phyloP scores from a whole-genome alignment of 2,329 filamentous ascomycete genomes.

The Xylaria sp. region DNA sequence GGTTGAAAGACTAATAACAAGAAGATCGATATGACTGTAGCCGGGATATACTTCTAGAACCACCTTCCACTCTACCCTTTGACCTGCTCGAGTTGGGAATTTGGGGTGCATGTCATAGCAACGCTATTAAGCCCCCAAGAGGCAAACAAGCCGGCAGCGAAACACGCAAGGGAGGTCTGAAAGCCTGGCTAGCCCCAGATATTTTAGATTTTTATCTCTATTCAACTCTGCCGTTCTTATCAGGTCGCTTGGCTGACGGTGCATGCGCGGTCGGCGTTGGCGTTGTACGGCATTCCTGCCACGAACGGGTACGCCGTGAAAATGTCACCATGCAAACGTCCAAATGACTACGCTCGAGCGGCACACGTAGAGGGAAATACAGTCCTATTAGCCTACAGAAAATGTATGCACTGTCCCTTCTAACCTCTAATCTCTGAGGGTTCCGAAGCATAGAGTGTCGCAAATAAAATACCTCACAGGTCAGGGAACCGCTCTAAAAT shows the following conservation, averaged over 20 bases:
- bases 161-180: slow-evolving; percentile 11
- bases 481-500: slow-evolving; percentile 46
- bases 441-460: not conserved
- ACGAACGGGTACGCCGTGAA: not conserved
- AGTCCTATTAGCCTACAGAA: not conserved
- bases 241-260: slow-evolving; percentile 3
- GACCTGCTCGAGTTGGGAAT: not conserved
- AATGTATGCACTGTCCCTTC: not conserved
- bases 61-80: not conserved
- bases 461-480: not conserved
- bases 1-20: not conserved
- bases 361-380: not conserved
- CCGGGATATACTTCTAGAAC: not conserved
- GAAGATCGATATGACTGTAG: no score
- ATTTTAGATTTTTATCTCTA: slow-evolving; percentile 5
- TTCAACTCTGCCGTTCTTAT: not conserved
- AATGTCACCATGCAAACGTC: slow-evolving; percentile 8
- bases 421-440: not conserved
- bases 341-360: slow-evolving; percentile 1
- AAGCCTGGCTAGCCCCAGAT: slow-evolving; percentile 4
- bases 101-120: not conserved
- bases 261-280: not conserved
- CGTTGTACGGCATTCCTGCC: slow-evolving; percentile 2
- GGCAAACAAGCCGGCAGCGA: slow-evolving; percentile 6
- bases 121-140: slow-evolving; percentile 1